phyloP scores from a whole-genome alignment of 73 alveolate genomes.

The Tetrahymena thermophila region DNA sequence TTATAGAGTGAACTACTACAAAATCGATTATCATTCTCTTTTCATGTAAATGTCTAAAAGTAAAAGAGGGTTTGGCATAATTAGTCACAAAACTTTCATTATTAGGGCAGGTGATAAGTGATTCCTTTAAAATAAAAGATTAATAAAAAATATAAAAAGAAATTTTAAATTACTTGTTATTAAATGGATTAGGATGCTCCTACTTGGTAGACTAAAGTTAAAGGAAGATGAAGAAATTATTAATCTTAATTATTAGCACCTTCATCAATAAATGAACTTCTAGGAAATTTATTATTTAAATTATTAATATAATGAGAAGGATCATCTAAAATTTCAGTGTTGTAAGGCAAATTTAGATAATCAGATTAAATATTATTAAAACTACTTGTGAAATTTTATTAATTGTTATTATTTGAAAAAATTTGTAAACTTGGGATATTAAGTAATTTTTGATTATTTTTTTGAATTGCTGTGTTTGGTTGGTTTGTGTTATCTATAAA shows the following conservation, averaged over 20 bases:
- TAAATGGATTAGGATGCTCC: not conserved
- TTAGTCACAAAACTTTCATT: not conserved
- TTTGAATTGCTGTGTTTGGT: not conserved
- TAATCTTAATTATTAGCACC: not conserved
- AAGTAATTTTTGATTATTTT: no score
- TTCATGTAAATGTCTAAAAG: not conserved
- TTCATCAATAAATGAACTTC: not conserved
- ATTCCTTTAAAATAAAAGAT: not conserved
- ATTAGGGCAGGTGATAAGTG: not conserved
- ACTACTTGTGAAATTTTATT: not conserved
- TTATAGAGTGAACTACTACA: not conserved
- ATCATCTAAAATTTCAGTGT: not conserved
- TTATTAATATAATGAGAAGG: not conserved
- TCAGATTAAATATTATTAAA: not conserved
- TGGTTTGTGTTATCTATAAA: not conserved
- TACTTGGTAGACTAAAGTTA: not conserved
- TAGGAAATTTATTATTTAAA: not conserved
- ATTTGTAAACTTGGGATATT: not conserved
- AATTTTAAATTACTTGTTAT: not conserved
- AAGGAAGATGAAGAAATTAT: not conserved
- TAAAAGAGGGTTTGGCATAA: not conserved
- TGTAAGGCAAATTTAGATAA: not conserved
- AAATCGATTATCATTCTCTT: not conserved
- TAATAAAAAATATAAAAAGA: not conserved
- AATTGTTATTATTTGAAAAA: no score